Evolutionary conservation across 257 asterid species (phyloP), one percentile per base, ranked within the genome.

Genomic region (Nicotiana tabacum): DNA sequence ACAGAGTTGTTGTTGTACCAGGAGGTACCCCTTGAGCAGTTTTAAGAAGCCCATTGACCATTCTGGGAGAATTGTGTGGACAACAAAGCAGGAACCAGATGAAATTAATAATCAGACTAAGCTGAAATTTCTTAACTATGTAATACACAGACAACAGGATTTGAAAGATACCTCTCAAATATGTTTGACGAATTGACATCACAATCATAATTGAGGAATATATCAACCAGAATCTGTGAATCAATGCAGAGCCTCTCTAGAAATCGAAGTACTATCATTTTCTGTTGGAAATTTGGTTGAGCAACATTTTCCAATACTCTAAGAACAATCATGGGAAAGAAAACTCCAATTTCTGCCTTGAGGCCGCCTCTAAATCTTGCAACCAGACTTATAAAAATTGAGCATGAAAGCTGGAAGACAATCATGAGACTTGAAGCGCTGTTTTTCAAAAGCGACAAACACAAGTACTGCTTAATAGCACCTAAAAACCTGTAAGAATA

Each of bases 351-450:
- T 87, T 95, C 99, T 85, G 98, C 98, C 90, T 95, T 95, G 86
- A 94, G 87, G 57, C 99, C 99, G 83, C 97, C 98, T 90, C 99
- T 92, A 90, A 95, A 95, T 88, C 98, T 90, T 83, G 99, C 92
- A 35, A 95, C 98, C 87, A 95, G 89, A 83, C 99, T 95, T 32
- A 95, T 91, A 82, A 95, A 95, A 88, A 95, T 95, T 76, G 99
- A 95, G 93, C 99, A 94, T n/a, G 99, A 95, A 84, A 95, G 99
- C 94, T 95, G 99, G 93, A 93, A 95, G 84, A 95, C 92, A 87
- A 92, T 92, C 97, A 94, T 90, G 76, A 92, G 97, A 66, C 97
- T 91, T 17, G 98, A 95, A 66, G 97, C 97, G 87, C 98, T 95
- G 92, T 95, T 95, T 94, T 95, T 95, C 94, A 95, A 86, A 82